Evolutionary conservation across 345 rosid genomes (phyloP), one percentile per base, ranked within the genome.

Genomic region (Erysimum cheiranthoides): DNA sequence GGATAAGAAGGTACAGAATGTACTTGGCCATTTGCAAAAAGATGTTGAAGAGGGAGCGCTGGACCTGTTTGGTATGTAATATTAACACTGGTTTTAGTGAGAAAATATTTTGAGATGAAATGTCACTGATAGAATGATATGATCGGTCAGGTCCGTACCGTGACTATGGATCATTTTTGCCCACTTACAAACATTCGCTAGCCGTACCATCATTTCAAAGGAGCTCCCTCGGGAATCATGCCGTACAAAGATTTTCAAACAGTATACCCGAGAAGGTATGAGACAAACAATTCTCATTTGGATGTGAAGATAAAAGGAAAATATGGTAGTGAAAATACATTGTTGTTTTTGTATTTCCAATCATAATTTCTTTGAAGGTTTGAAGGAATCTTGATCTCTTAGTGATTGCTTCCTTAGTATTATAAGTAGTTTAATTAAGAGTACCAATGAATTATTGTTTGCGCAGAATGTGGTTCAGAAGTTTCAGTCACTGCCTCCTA

Each of bases 91-190:
- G 54, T 66, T 39, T 31, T 42, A 8, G 47, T 14, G 74, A 40
- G 60, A 45, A 27, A 43, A 3, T 38, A 17, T 68, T 60, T 18
- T 43, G 28, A 12, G 66, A 58, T 50, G 58, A 49, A 53, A 42
- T 71, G 68, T 75, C 39, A 59, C 61, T 56, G 21, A 34, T 50
- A 49, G 42, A 67, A 18, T 73, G 63, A 51, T 65, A 75, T 80
- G 58, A 58, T 82, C 68, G 78, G 62, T 18, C 84, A 93, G 97
- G 97, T 80, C 71, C 89, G 35, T 81, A 70, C 79, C 85, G 82
- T 71, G 84, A 80, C 10, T 89, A 88, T 80, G 97, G 98, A 71
- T 84, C 97, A 21, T 93, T 93, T 83, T 81, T 93, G 81, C 87
- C 85, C 59, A 42, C 81, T 47, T 66, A 84, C 70, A 84, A 80